These are phyloP conservation scores for Neotropicomus parvogracilis DNA, from an alignment of 1,284 basidiomycete genomes.

Conservation along the genomic window DNA sequence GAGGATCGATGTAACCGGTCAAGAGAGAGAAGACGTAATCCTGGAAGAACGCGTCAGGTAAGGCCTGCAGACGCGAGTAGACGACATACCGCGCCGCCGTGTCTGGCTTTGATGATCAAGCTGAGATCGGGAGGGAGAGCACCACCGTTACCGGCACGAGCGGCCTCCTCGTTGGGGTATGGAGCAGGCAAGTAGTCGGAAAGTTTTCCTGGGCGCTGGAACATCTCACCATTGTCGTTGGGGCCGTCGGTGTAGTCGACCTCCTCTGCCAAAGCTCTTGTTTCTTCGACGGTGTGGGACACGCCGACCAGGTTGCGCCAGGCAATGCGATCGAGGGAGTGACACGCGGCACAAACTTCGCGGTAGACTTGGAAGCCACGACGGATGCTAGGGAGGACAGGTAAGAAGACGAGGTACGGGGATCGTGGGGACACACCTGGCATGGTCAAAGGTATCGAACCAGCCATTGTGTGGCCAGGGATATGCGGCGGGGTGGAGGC, in stretches of 20 bases:
- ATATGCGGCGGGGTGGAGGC: conserved; percentile 85
- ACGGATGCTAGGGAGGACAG: conserved; percentile 69
- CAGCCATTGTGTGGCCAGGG: conserved; percentile 91
- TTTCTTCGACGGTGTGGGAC: conserved; percentile 93
- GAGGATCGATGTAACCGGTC: conserved; percentile 96
- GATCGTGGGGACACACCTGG: conserved; percentile 53
- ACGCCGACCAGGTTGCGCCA: conserved; percentile 99
- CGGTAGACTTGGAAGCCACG: conserved; percentile 99
- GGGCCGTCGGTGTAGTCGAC: conserved; percentile 97
- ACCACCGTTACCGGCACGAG: conserved; percentile 90
- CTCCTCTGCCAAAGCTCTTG: conserved; percentile 91
- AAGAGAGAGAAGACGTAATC: conserved; percentile 97
- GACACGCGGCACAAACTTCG: conserved; percentile 98
- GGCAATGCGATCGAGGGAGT: conserved; percentile 98
- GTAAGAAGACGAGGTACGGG: conserved; percentile 11
- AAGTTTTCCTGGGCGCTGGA: conserved; percentile 95
- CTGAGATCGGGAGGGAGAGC: conserved; percentile 97
- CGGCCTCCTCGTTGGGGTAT: conserved; percentile 98
- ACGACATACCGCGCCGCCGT: conserved; percentile 79
- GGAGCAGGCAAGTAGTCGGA: conserved; percentile 95
- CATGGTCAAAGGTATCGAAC: conserved; percentile 94
- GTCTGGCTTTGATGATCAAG: conserved; percentile 97
- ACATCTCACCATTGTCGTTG: conserved; percentile 95
- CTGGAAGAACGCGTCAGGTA: conserved; percentile 48
- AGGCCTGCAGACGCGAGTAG: not conserved